These are phyloP conservation scores for Bombardia bombarda DNA, from an alignment of 495 filamentous ascomycete species.

Conservation along the genomic window DNA sequence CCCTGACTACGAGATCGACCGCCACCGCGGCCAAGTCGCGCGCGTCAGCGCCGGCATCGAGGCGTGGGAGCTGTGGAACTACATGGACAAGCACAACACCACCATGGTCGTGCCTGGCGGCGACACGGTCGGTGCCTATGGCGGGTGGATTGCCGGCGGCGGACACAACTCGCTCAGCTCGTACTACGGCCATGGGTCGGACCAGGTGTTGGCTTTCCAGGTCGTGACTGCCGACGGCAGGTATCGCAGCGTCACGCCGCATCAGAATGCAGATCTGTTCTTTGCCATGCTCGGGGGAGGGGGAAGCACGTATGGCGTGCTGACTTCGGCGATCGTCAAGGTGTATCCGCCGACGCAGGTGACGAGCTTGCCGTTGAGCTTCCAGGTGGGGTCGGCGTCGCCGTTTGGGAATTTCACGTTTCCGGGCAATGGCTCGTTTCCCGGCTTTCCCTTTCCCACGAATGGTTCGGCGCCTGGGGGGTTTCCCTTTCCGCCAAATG, in stretches of 20 bases:
- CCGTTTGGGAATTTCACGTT: constrained; percentile 21
- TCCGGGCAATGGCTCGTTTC: constrained; percentile 8
- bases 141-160: constrained; percentile 33
- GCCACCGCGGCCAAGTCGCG: constrained; percentile 31
- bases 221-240: constrained; percentile 47
- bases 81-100: constrained; percentile 25
- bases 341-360: constrained; percentile 26
- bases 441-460: neutral
- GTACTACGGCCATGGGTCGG: constrained; percentile 43
- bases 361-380: constrained; percentile 12
- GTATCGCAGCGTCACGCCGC: constrained; percentile 40
- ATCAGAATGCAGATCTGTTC: constrained; percentile 46
- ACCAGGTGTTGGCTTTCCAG: constrained; percentile 40
- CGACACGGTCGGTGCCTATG: constrained; percentile 23
- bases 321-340: constrained; percentile 40
- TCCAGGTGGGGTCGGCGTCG: constrained; percentile 4
- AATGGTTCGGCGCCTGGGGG: constrained; percentile 5
- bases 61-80: constrained; percentile 29
- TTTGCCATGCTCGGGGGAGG: constrained; percentile 47
- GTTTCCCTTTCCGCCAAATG: constrained; percentile 13
- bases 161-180: constrained; percentile 46
- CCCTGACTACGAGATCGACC: constrained; percentile 26
- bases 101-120: constrained; percentile 37
- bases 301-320: constrained; percentile 44
- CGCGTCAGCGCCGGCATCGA: constrained; percentile 37